A percentile compares a stretch with the other conserved stretches of the same genome.
Conservation (phyloP, 495 filamentous ascomycete genomes). For the Talaromyces adpressus region DNA sequence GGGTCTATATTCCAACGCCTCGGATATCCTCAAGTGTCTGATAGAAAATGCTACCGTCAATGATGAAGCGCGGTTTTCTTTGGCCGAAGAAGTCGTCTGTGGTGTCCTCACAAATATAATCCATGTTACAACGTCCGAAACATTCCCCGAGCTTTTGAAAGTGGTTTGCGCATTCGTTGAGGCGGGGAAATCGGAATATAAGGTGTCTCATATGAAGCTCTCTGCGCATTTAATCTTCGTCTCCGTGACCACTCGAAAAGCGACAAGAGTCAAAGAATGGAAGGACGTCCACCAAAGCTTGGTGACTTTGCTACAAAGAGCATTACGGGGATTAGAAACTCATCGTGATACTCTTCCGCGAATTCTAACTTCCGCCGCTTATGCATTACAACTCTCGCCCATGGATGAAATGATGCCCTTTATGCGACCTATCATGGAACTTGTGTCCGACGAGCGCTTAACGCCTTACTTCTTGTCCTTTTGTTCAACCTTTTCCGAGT, state of each 20-base stretch:
- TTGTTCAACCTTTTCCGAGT: constrained; percentile 67
- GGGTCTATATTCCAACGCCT: constrained; percentile 72
- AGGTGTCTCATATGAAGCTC: constrained; percentile 37
- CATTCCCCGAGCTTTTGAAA: constrained; percentile 51
- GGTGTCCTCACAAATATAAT: constrained; percentile 73
- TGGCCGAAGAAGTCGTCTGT: constrained; percentile 55
- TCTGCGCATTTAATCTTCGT: constrained; percentile 59
- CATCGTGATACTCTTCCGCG: constrained; percentile 44
- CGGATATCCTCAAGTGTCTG: constrained; percentile 60
- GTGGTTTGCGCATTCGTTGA: constrained; percentile 46
- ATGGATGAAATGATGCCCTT: constrained; percentile 71
- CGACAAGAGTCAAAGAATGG: constrained; percentile 69
- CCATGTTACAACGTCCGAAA: constrained; percentile 71
- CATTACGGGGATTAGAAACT: constrained; percentile 29
- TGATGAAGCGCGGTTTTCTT: constrained; percentile 36
- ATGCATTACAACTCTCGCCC: constrained; percentile 67
- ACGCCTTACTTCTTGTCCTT: constrained; percentile 71
- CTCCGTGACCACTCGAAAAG: constrained; percentile 68
- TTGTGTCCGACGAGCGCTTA: constrained; percentile 55
- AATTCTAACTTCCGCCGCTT: constrained; percentile 54
- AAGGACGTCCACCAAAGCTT: constrained; percentile 50
- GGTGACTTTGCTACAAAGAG: constrained; percentile 44
- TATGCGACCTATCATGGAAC: constrained; percentile 53
- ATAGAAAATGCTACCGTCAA: constrained; percentile 42
- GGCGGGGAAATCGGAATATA: constrained; percentile 20